Percentiles rank a stretch among this genome's conserved stretches.
Conservation (phyloP, 225 moss, liverwort and hornwort species). For the Bryum argenteum region DNA sequence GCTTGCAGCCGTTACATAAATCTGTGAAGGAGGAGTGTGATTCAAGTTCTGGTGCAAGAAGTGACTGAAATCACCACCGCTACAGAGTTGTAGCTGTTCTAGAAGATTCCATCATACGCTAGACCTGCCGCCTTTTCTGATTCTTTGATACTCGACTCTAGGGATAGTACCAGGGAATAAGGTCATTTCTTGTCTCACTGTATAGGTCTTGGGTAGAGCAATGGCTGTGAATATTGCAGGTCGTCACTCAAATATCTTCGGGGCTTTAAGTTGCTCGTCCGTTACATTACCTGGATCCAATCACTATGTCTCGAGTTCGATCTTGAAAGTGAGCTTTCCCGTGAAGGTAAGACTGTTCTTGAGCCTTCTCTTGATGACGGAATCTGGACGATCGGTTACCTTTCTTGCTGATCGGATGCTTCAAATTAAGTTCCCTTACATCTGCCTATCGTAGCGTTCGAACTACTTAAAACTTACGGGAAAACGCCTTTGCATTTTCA, state of each 20-base stretch:
- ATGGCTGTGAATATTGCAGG: slow-evolving; percentile 31
- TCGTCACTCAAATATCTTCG: slow-evolving; percentile 18
- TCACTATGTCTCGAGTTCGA: slow-evolving; percentile 25
- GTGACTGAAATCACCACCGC: not conserved
- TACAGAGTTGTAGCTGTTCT: slow-evolving; percentile 5
- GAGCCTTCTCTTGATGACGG: not conserved
- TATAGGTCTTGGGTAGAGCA: not conserved
- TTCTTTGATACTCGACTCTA: not conserved
- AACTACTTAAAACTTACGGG: not conserved
- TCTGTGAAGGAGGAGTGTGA: not conserved
- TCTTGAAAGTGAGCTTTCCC: slow-evolving; percentile 21
- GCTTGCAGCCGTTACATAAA: not conserved
- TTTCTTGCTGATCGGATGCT: not conserved
- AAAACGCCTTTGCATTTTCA: slow-evolving; percentile 2
- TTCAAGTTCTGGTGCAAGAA: slow-evolving; percentile 12
- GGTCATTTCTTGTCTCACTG: not conserved
- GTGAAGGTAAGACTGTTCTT: slow-evolving; percentile 27
- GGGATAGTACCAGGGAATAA: slow-evolving; percentile 16
- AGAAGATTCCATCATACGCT: slow-evolving; percentile 20
- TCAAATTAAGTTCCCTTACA: not conserved
- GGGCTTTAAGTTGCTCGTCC: slow-evolving; percentile 9
- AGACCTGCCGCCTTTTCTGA: not conserved
- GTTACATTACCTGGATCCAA: slow-evolving; percentile 13
- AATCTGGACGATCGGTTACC: slow-evolving; percentile 13
- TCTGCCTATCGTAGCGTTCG: not conserved